These are phyloP conservation scores for Stevia rebaudiana DNA, from an alignment of 140 eudicot species.

Conservation along the genomic window DNA sequence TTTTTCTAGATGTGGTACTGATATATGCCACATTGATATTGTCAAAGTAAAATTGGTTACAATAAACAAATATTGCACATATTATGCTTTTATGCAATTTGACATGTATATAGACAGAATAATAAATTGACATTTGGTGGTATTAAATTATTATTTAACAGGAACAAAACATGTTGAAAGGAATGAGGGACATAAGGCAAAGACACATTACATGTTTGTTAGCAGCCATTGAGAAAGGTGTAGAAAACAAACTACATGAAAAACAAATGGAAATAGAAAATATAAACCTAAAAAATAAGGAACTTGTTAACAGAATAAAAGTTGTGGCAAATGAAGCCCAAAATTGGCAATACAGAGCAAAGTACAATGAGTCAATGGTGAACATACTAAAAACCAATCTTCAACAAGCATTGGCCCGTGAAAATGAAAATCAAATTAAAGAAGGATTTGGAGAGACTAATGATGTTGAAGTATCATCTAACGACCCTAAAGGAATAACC, in stretches of 20 bases:
- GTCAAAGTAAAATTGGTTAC: neutral
- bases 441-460: slow-evolving; percentile 95
- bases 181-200: slow-evolving; percentile 66
- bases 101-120: neutral
- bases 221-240: slow-evolving; percentile 52
- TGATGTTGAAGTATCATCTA: slow-evolving; percentile 43
- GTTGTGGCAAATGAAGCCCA: slow-evolving; percentile 75
- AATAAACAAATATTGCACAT: neutral
- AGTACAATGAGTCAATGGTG: slow-evolving; percentile 82
- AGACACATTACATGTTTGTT: slow-evolving; percentile 72
- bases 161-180: slow-evolving; percentile 74
- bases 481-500: neutral
- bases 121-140: neutral
- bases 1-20: neutral
- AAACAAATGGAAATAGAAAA: slow-evolving; percentile 66
- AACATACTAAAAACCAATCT: slow-evolving; percentile 67
- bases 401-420: slow-evolving; percentile 59
- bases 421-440: slow-evolving; percentile 49
- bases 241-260: slow-evolving; percentile 55
- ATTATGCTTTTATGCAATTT: neutral
- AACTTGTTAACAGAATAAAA: slow-evolving; percentile 63
- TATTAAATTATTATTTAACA: slow-evolving; percentile 21
- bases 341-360: slow-evolving; percentile 80
- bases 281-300: slow-evolving; percentile 69
- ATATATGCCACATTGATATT: neutral